A percentile compares a stretch with the other conserved stretches of the same genome.
Conservation (phyloP, 2,329 filamentous ascomycete species). For the Pseudocercospora macadamiae region DNA sequence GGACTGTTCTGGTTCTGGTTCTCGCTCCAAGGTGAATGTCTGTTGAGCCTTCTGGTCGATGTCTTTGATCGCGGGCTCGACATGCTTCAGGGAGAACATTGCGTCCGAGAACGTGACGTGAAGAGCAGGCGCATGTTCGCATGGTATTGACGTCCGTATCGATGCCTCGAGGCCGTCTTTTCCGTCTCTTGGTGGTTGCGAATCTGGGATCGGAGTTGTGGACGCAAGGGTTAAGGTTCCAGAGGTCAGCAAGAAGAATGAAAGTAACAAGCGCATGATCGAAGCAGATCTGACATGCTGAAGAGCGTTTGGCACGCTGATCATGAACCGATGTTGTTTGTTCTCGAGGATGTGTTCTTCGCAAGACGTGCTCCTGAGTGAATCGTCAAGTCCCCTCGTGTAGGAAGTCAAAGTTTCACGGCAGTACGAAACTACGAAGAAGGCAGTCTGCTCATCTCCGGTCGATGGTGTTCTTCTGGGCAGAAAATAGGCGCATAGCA, state of each 20-base stretch:
- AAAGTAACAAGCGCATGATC: background rate
- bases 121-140: background rate
- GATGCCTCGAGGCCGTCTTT: background rate
- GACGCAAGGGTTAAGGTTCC: background rate
- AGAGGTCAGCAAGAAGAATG: background rate
- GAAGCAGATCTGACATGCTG: background rate
- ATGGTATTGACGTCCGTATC: background rate
- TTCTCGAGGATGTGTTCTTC: background rate
- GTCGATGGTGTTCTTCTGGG: no score
- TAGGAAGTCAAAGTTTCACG: no score
- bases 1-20: background rate
- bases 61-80: no score
- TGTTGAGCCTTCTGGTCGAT: background rate
- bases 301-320: background rate
- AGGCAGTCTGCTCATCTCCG: no score
- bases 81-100: no score
- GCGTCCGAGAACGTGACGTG: background rate
- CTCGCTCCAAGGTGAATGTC: no score
- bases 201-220: background rate
- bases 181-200: background rate
- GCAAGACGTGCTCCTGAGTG: background rate
- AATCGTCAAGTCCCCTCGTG: no score
- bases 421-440: no score
- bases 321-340: background rate
- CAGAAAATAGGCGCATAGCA: no score